phyloP scores from a whole-genome alignment of 2,329 filamentous ascomycete genomes.

The Monilinia aucupariae region DNA sequence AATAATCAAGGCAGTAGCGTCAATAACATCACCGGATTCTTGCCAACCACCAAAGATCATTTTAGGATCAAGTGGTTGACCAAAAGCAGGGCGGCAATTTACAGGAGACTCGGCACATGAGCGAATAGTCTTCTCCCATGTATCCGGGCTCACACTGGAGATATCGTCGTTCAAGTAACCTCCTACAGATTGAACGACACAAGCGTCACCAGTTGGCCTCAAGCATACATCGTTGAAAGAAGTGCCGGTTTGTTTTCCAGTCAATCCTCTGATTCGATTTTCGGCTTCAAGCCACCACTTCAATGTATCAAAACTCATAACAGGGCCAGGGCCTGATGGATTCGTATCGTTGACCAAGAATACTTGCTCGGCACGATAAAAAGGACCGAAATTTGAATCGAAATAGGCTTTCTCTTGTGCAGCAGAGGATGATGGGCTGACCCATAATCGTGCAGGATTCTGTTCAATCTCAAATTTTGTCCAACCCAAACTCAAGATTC shows the following conservation, averaged over 20 bases:
- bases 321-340: conserved; percentile 59
- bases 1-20: conserved; percentile 75
- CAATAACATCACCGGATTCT: conserved; percentile 56
- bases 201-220: conserved; percentile 83
- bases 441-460: conserved; percentile 89
- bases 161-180: conserved; percentile 76
- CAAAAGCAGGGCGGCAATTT: conserved; percentile 79
- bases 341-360: conserved; percentile 88
- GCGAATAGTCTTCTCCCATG: conserved; percentile 68
- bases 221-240: conserved; percentile 83
- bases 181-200: conserved; percentile 88
- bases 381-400: conserved; percentile 87
- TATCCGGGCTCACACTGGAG: conserved; percentile 52
- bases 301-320: conserved; percentile 83
- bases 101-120: conserved; percentile 76
- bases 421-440: conserved; percentile 86
- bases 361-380: conserved; percentile 88
- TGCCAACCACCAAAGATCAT: conserved; percentile 82
- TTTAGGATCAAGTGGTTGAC: conserved; percentile 79
- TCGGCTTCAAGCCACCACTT: conserved; percentile 94
- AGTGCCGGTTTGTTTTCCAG: conserved; percentile 61
- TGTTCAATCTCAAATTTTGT: conserved; percentile 82
- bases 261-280: conserved; percentile 64
- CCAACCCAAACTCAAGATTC: conserved; percentile 80
- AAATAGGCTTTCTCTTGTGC: conserved; percentile 93